A percentile compares a stretch with the other conserved stretches of the same genome.
Conservation (phyloP, 1,284 basidiomycete genomes). For the Abortiporus biennis region DNA sequence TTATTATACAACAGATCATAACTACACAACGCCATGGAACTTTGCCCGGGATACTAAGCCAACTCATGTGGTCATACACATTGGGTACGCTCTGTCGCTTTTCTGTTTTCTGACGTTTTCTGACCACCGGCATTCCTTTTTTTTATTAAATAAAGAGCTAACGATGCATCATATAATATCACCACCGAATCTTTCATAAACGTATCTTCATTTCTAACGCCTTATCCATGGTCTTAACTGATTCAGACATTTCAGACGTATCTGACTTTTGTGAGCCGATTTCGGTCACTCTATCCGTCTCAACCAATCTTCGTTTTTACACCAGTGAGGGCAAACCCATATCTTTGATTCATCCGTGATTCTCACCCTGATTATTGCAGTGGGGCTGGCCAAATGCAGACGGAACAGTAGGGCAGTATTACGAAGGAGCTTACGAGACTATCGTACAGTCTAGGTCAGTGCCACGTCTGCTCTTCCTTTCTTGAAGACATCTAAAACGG, state of each 20-base stretch:
- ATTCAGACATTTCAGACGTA: slow-evolving; percentile 31
- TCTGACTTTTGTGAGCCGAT: slow-evolving; percentile 34
- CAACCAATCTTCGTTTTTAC: slow-evolving; percentile 51
- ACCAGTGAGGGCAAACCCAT: slow-evolving; percentile 29
- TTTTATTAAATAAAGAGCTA: slow-evolving; percentile 24
- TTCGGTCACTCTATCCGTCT: slow-evolving; percentile 37
- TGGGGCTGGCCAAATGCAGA: slow-evolving; percentile 54
- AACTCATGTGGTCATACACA: slow-evolving; percentile 49
- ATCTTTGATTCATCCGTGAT: slow-evolving; percentile 6
- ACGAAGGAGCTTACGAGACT: slow-evolving; percentile 38
- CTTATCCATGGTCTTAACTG: neutral
- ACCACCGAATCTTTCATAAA: slow-evolving; percentile 37
- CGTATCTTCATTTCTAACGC: slow-evolving; percentile 18
- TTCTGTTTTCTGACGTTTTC: neutral
- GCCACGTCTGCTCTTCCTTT: neutral
- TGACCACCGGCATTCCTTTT: neutral
- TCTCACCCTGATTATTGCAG: no score
- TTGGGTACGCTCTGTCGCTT: slow-evolving; percentile 30
- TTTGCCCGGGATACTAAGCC: slow-evolving; percentile 38
- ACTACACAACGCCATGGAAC: slow-evolving; percentile 55
- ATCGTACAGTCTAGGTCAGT: slow-evolving; percentile 38
- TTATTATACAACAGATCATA: slow-evolving; percentile 47
- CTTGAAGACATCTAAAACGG: neutral
- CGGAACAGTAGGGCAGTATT: slow-evolving; percentile 41
- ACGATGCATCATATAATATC: slow-evolving; percentile 42